Evolutionary conservation across 768 basidiomycete genomes (phyloP), one percentile per base, ranked within the genome.

Genomic region (Leccinum rimulosum): DNA sequence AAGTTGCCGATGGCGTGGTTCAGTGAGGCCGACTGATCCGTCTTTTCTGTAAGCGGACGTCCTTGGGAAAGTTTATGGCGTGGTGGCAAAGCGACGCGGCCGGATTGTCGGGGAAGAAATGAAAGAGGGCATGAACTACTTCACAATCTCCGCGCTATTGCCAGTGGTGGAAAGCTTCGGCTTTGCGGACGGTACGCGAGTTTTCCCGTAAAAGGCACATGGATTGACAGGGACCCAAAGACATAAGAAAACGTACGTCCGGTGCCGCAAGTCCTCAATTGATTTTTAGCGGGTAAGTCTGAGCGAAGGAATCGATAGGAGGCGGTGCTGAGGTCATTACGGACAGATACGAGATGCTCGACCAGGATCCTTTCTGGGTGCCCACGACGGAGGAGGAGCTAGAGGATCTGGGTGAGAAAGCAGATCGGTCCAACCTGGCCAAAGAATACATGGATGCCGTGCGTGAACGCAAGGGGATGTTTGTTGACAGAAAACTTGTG

Each of bases 121-220:
- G 95, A 98, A 95, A 71, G 95, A 98, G 71, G 95, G 97, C 0
- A 97, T 95, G 0, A 82, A 89, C 1, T 95, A 97, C 76, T 97
- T 99, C 76, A 94, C 88, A 10, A 87, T 99, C 22, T 84, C 88
- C 7, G 92, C 97, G 1, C 76, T 97, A 61, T 75, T 99, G 19
- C 97, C 97, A 2, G 95, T 98, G 7, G 92, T 97, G 11, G 97
- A 98, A 74, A 93, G 91, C 74, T 99, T 98, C 70, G 95, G 96
- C 1, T 98, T 99, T 72, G 92, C 95, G 27, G 94, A 95, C 74
- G 96, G 96, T 94, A 51, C n/a, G 65, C 38, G 50, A 36, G 14
- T 47, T 31, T 49, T 57, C 19, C 11, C n/a, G 28, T 52, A 50
- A 2, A n/a, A 19, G 50, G 28, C n/a, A 36, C 50, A 40, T 57